phyloP scores from a whole-genome alignment of 2,329 filamentous ascomycete species.

The Xenoacremonium recifei region DNA sequence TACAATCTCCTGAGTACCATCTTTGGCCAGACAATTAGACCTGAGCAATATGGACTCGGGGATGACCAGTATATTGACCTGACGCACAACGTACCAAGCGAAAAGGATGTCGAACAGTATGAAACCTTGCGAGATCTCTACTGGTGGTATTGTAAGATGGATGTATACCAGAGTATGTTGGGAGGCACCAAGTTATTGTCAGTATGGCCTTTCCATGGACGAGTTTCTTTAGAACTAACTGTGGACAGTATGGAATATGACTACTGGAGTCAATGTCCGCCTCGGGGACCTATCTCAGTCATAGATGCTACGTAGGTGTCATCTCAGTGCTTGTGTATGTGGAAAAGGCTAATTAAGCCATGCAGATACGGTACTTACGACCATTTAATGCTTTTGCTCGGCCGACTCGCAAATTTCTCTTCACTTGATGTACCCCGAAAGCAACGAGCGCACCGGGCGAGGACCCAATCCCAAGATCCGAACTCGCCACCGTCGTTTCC shows the following conservation, averaged over 20 bases:
- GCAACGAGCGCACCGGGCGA: constrained; percentile 52
- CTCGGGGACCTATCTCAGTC: constrained; percentile 75
- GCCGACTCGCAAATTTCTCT: constrained; percentile 75
- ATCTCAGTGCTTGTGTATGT: too few species aligned
- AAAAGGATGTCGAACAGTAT: constrained; percentile 73
- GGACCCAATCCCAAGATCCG: constrained; percentile 27
- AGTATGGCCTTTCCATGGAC: constrained; percentile 33
- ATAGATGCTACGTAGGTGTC: constrained; percentile 65
- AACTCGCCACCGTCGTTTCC: constrained; percentile 46
- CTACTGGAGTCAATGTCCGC: constrained; percentile 83
- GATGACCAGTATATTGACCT: constrained; percentile 27
- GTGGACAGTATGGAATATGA: constrained; percentile 69
- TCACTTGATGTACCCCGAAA: constrained; percentile 78
- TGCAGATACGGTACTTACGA: constrained; percentile 82
- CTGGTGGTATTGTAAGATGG: constrained; percentile 97
- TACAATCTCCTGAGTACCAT: constrained; percentile 40
- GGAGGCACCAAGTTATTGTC: constrained; percentile 85
- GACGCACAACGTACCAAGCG: constrained; percentile 32
- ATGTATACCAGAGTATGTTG: constrained; percentile 85
- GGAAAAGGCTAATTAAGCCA: constrained; percentile 22
- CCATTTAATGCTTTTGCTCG: constrained; percentile 79
- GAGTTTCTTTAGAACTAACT: constrained; percentile 23
- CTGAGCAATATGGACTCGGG: constrained; percentile 37
- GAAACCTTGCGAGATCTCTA: constrained; percentile 82
- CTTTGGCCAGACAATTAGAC: constrained; percentile 37